phyloP scores from a whole-genome alignment of 1,284 basidiomycete species.

The Grifola frondosa region DNA sequence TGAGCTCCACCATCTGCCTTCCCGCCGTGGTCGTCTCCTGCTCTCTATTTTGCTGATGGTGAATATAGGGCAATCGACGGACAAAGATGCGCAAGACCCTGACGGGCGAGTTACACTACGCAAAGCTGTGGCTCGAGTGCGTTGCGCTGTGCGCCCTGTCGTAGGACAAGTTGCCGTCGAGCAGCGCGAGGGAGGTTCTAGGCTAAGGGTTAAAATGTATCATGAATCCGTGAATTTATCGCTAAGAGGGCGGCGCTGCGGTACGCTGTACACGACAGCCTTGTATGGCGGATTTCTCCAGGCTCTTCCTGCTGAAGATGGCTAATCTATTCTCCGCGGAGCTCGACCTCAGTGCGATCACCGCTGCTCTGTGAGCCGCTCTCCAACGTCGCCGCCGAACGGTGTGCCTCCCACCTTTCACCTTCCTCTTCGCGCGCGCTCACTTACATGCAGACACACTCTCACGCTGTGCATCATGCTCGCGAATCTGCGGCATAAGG shows the following conservation, averaged over 20 bases:
- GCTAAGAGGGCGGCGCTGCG: slow-evolving; percentile 68
- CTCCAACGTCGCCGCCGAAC: slow-evolving; percentile 82
- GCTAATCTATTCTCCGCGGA: slow-evolving; percentile 80
- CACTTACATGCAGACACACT: too few relatives aligned
- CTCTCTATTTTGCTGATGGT: neutral
- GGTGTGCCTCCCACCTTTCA: too few relatives aligned
- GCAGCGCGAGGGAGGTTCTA: slow-evolving; percentile 90
- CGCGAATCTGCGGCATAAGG: slow-evolving; percentile 80
- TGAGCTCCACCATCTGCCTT: slow-evolving; percentile 64
- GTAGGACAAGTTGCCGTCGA: too few relatives aligned
- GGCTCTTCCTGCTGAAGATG: slow-evolving; percentile 89
- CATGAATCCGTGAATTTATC: too few relatives aligned
- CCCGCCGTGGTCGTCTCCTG: neutral
- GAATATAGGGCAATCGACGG: slow-evolving; percentile 66
- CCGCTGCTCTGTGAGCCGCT: slow-evolving; percentile 78
- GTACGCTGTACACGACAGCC: slow-evolving; percentile 89
- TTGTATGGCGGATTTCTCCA: slow-evolving; percentile 88
- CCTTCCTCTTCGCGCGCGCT: too few relatives aligned
- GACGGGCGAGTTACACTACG: slow-evolving; percentile 72
- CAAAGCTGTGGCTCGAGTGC: slow-evolving; percentile 3
- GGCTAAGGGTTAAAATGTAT: slow-evolving; percentile 85
- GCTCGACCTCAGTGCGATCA: slow-evolving; percentile 70
- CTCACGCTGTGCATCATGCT: slow-evolving; percentile 87
- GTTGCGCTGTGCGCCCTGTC: neutral
- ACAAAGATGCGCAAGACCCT: slow-evolving; percentile 81